Evolutionary conservation across 768 basidiomycete species (phyloP).

Genomic region (Strobilomyces echinocephalus): DNA sequence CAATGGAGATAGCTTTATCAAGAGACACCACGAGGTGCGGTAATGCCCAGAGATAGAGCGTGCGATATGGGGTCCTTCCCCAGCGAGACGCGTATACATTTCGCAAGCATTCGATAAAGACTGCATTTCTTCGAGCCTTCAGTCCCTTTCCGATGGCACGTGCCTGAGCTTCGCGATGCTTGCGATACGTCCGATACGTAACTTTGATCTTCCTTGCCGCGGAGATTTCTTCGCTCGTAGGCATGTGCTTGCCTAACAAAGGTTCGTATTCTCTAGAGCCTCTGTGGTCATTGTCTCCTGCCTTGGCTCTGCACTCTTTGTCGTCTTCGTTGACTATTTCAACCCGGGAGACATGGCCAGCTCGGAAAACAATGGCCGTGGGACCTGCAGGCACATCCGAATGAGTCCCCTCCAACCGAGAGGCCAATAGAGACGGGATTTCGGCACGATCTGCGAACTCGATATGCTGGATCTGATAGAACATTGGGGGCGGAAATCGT

Average conservation of each 20-base stretch:
- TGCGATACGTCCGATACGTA: slow-evolving; percentile 9
- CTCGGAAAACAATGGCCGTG: slow-evolving; percentile 14
- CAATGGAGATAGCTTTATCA: slow-evolving; percentile 26
- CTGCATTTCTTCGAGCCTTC: slow-evolving; percentile 16
- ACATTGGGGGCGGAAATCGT: background rate
- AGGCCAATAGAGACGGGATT: slow-evolving; percentile 22
- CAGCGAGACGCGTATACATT: slow-evolving; percentile 27
- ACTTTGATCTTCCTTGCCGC: slow-evolving; percentile 25
- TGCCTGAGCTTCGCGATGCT: background rate
- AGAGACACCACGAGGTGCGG: slow-evolving; percentile 41
- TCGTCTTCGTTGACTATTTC: background rate
- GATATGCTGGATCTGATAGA: slow-evolving; percentile 28
- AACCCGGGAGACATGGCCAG: background rate
- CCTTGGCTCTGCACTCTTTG: background rate
- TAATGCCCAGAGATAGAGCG: slow-evolving; percentile 34
- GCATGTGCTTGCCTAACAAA: slow-evolving; percentile 11
- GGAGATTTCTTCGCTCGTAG: slow-evolving; percentile 24
- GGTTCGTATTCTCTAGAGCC: slow-evolving; percentile 15
- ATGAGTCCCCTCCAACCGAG: background rate
- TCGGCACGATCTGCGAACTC: slow-evolving; percentile 28
- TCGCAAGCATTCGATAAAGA: slow-evolving; percentile 29
- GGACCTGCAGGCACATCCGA: slow-evolving; percentile 14
- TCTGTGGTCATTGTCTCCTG: slow-evolving; percentile 3
- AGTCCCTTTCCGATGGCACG: slow-evolving; percentile 5
- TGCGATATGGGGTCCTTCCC: slow-evolving; percentile 30